Evolutionary conservation across 2,329 filamentous ascomycete species (phyloP), one percentile per base, ranked within the genome.

Genomic region (Phialophora verrucosa): DNA sequence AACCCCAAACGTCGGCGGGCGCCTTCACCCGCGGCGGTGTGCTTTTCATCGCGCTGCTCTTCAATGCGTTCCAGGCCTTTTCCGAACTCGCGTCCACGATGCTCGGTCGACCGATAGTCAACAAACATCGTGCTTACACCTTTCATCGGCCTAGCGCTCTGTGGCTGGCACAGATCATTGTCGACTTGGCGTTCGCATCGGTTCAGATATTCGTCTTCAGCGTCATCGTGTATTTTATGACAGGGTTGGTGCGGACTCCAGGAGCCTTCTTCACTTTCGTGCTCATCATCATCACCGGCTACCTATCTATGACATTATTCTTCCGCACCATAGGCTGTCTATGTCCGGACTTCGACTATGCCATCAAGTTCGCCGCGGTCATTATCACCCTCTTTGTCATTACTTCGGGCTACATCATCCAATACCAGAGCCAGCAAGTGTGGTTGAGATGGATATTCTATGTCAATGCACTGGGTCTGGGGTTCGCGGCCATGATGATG

Each of bases 31-130:
- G 92, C 75, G 91, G 91, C 69, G 92, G 91, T 81, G 85, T 94
- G 1, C 82, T 96, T 59, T 96, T 96, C 79, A 87, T 93, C 62
- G 83, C 90, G 25, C 84, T 96, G 1, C 80, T 96, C 4, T 94
- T 94, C 83, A 94, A 94, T 76, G 90, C 90, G n/a, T 94, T 96
- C 78, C 89, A 92, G 74, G 91, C 92, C 27, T 93, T 95, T 74
- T 87, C 89, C 0, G 92, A 96, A 76, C 79, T 96, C 0, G 90
- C 85, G 0, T 84, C 85, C 11, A 90, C 90, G 1, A 94, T 95
- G 90, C 80, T 88, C 17, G 91, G 90, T 0, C 85, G 92, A 8
- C 84, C 88, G 0, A 90, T 96, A 44, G 85, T 96, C 67, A 92
- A 93, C 76, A 96, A 95, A 76, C 92, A 96, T 77, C 88, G 90